Evolutionary conservation across 768 basidiomycete species (phyloP).

Genomic region (Inosperma sp.): DNA sequence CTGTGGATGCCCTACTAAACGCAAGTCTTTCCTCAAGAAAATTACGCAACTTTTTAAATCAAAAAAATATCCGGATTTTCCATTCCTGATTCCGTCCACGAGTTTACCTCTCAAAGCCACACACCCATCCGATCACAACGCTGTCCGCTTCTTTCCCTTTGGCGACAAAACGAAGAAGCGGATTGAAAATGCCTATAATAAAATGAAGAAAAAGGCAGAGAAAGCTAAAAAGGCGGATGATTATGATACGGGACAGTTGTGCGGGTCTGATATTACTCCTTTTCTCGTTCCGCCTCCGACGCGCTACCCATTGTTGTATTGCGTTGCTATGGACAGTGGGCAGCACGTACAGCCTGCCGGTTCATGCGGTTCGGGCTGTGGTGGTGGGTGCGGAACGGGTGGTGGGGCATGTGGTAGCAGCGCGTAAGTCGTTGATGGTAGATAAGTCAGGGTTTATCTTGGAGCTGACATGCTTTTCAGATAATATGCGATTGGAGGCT

Average conservation of each 20-base stretch:
- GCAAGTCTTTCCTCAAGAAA: slow-evolving; percentile 37
- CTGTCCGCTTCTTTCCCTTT: slow-evolving; percentile 25
- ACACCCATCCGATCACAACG: slow-evolving; percentile 51
- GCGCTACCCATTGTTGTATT: no score
- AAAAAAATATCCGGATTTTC: slow-evolving; percentile 19
- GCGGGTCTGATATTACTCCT: background rate
- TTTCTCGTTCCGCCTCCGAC: no score
- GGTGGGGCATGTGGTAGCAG: background rate
- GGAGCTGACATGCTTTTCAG: no score
- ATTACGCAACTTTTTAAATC: slow-evolving; percentile 29
- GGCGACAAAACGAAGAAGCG: slow-evolving; percentile 12
- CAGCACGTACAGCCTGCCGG: no score
- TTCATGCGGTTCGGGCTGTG: background rate
- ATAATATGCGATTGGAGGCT: no score
- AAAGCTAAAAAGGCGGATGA: slow-evolving; percentile 15
- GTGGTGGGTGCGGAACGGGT: background rate
- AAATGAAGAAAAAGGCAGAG: background rate
- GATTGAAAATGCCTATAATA: background rate
- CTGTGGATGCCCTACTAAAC: slow-evolving; percentile 43
- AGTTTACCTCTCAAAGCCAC: slow-evolving; percentile 39
- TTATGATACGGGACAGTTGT: slow-evolving; percentile 18
- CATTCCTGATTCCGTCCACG: slow-evolving; percentile 28
- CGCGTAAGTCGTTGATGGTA: background rate
- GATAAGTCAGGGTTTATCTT: no score
- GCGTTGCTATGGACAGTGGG: no score